These are phyloP conservation scores for Exophiala mesophila DNA, from an alignment of 2,329 filamentous ascomycete species.

Conservation along the genomic window DNA sequence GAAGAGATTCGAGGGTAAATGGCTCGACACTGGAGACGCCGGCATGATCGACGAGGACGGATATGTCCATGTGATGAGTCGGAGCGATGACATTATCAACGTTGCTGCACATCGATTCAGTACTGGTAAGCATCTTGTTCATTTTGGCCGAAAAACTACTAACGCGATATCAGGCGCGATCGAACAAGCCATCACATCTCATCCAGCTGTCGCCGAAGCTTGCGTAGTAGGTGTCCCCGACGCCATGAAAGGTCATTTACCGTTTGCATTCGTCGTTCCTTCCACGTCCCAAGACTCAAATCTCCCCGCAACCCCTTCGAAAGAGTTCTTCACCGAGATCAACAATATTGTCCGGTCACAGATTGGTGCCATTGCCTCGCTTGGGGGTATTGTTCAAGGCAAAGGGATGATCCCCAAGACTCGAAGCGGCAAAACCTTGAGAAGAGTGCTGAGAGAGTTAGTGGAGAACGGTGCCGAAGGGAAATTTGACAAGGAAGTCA, in stretches of 20 bases:
- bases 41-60: conserved; percentile 76
- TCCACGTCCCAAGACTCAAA: conserved; percentile 36
- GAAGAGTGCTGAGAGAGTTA: conserved; percentile 75
- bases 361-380: conserved; percentile 79
- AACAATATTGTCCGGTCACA: conserved; percentile 64
- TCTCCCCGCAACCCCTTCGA: conserved; percentile 34
- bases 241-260: conserved; percentile 79
- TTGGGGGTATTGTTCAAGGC: conserved; percentile 82
- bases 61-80: conserved; percentile 59
- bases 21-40: conserved; percentile 88
- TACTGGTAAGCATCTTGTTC: conserved; percentile 57
- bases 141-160: conserved; percentile 9
- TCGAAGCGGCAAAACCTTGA: conserved; percentile 81
- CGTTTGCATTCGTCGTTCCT: conserved; percentile 79
- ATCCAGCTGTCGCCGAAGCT: conserved; percentile 73
- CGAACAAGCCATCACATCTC: conserved; percentile 82
- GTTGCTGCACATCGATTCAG: conserved; percentile 90
- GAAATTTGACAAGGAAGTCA: conserved; percentile 66
- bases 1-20: conserved; percentile 72
- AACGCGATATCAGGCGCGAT: conserved; percentile 60
- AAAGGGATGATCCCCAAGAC: conserved; percentile 88
- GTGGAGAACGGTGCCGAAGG: conserved; percentile 75
- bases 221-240: conserved; percentile 86
- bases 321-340: conserved; percentile 41
- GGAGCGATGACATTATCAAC: conserved; percentile 84